Evolutionary conservation across 345 rosid genomes (phyloP), one percentile per base, ranked within the genome.

Genomic region (Bretschneidera sinensis): DNA sequence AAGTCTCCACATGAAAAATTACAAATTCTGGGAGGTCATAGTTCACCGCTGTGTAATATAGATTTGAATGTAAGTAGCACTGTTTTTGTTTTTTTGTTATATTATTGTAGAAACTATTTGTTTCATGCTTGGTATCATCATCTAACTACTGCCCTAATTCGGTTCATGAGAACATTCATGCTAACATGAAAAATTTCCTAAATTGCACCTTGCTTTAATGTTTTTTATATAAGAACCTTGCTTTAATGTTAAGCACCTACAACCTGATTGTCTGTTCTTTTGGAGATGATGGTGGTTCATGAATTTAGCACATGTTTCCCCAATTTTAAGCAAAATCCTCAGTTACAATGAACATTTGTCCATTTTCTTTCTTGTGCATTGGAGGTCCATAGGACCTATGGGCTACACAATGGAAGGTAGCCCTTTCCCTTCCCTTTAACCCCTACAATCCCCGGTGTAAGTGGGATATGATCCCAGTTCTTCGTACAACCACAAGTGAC

Each of bases 21-120:
- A 54, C 87, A 79, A 64, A 45, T 85, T 63, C 78, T 83, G 45
- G 87, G 83, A 59, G 79, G 71, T 64, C 82, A 61, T 59, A 76
- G 59, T 63, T 83, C 99, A 58, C 94, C 87, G 20, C 80, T 94
- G 15, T 79, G 91, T 75, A 74, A 74, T 58, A 74, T 85, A 34
- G 87, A 90, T 65, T 80, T 94, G 63, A 83, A 78, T 76, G 99
- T 94, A 74, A 80, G 84, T 70, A 17, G 8, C 3, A 48, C 35
- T 31, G n/a, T 25, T 23, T 69, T 24, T 51, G 17, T 45, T 58
- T 9, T 34, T 15, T 55, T 22, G 51, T 43, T 45, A 11, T n/a
- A n/a, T n/a, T n/a, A n/a, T n/a, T n/a, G 18, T n/a, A 19, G 17
- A 34, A 25, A n/a, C 35, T 21, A 24, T 23, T 43, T 31, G 0